Base-by-base conservation (phyloP, 192 early-diverging fungal species). In the Podila verticillata region DNA sequence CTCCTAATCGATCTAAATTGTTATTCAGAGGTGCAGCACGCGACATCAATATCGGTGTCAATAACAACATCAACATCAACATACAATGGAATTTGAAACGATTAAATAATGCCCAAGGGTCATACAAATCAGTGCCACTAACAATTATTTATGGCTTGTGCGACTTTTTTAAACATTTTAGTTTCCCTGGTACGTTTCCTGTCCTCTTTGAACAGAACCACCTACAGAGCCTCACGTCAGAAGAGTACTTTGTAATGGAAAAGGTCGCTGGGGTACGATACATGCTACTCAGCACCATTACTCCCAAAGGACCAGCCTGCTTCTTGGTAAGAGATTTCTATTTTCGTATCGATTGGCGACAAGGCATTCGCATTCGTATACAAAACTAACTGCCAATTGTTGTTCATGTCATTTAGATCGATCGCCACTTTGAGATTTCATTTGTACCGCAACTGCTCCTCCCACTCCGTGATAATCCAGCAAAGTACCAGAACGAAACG, bases 361-460 rank as follows among this genome's bases (percentile, higher is more conserved):
- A 24, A 22, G 20, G 22, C 0, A 44, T 4, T 44, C 51, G 22
- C 51, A 24, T 24, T 44, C 39, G 51, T 24, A 7, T 1, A 54
- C 20, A n/a, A 5, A 54, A 54, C 51, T 54, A n/a, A 24, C 20
- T 54, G 20, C 49, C 20, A 24, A 15, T 9, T 47, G 15, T 54
- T 8, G 22, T 24, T 26, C 20, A 32, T 7, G 6, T 20, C 30
- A 15, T 22, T 54, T 82, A 89, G 92, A 87, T 93, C 72, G 92
- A 94, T 69, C 85, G 92, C 29, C 92, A 93, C 59, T 91, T 88
- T 65, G 63, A 82, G 12, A 93, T 91, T 81, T 92, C 90, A 68
- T 86, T 79, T 63, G 75, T 93, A 9, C 84, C 85, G 12, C 70
- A 92, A 36, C 81, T 89, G 5, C 57, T 92, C 30, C 90, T 91